Evolutionary conservation across 2,329 filamentous ascomycete species (phyloP).

Genomic region (Dactylellina leptospora): DNA sequence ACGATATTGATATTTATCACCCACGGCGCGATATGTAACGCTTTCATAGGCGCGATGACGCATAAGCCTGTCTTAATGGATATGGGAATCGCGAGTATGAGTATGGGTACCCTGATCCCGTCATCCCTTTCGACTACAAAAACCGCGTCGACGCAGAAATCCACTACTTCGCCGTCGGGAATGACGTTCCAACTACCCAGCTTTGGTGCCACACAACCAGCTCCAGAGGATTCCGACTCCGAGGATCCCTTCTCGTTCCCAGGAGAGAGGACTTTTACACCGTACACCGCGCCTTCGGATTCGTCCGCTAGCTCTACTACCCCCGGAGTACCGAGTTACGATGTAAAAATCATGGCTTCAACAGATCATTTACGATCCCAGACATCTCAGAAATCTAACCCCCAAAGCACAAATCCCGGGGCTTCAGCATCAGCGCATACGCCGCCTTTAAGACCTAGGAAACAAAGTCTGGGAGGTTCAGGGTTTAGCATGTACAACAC

Average conservation of each 20-base stretch:
- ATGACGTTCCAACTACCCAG: slow-evolving; percentile 22
- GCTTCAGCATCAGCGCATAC: background rate
- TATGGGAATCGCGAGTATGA: slow-evolving; percentile 87
- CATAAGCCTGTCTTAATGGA: slow-evolving; percentile 91
- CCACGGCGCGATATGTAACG: slow-evolving; percentile 95
- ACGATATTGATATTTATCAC: slow-evolving; percentile 87
- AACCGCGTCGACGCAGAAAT: background rate
- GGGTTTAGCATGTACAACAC: slow-evolving; percentile 50
- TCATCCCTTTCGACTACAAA: slow-evolving; percentile 50
- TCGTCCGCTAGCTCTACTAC: slow-evolving; percentile 51
- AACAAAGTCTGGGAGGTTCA: slow-evolving; percentile 33
- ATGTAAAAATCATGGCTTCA: slow-evolving; percentile 77
- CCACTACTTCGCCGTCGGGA: background rate
- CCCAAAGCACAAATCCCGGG: slow-evolving; percentile 1
- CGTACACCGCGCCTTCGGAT: slow-evolving; percentile 60
- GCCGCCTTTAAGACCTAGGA: slow-evolving; percentile 36
- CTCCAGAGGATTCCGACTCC: slow-evolving; percentile 13
- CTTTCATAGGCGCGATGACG: slow-evolving; percentile 88
- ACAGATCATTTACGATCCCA: slow-evolving; percentile 73
- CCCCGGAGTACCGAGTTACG: slow-evolving; percentile 64
- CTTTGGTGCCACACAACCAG: background rate
- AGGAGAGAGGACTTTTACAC: slow-evolving; percentile 55
- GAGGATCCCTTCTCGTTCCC: slow-evolving; percentile 22
- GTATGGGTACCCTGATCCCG: slow-evolving; percentile 75
- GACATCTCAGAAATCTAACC: slow-evolving; percentile 20